These are phyloP conservation scores for Phoenix dactylifera DNA, from an alignment of 176 grass and related monocot genomes.

Conservation along the genomic window DNA sequence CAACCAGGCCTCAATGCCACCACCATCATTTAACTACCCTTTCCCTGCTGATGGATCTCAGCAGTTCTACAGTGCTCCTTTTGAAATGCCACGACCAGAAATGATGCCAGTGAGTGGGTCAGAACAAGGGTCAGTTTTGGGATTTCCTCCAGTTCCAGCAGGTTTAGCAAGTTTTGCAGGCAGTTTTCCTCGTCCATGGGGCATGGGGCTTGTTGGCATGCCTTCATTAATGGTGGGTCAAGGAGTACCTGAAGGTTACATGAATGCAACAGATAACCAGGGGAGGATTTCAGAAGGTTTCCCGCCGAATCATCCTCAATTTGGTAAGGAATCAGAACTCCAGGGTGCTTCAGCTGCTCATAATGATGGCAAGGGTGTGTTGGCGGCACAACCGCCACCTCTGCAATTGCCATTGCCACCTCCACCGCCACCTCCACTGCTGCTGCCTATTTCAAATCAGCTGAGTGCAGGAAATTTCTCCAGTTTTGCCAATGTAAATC, in stretches of 20 bases:
- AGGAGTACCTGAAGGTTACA: conserved; percentile 3
- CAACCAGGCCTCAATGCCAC: background rate
- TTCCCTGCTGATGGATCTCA: conserved; percentile 14
- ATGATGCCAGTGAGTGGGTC: background rate
- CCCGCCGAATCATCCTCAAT: conserved; percentile 8
- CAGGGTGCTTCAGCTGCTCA: conserved; percentile 3
- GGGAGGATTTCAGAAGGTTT: conserved; percentile 8
- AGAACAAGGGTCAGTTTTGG: conserved; percentile 2
- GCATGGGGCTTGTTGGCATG: conserved; percentile 1
- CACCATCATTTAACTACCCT: conserved; percentile 8
- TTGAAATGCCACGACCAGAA: conserved; percentile 3
- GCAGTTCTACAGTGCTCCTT: conserved; percentile 4
- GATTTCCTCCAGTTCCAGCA: conserved; percentile 9
- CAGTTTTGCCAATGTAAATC: too few species aligned
- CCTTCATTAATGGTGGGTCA: conserved; percentile 10
- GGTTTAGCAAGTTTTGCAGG: conserved; percentile 10
- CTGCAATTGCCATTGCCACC: too few species aligned
- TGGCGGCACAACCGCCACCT: too few species aligned
- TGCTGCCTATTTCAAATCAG: too few species aligned
- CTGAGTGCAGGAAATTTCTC: too few species aligned
- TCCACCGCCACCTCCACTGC: too few species aligned
- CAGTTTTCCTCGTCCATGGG: conserved; percentile 7
- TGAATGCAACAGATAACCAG: conserved; percentile 11
- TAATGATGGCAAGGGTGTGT: background rate
- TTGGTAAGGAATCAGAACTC: conserved; percentile 3